Percentiles rank a stretch among this genome's conserved stretches.
phyloP scores from a whole-genome alignment of 192 early-diverging fungal species.

The Haplosporangium gracile region DNA sequence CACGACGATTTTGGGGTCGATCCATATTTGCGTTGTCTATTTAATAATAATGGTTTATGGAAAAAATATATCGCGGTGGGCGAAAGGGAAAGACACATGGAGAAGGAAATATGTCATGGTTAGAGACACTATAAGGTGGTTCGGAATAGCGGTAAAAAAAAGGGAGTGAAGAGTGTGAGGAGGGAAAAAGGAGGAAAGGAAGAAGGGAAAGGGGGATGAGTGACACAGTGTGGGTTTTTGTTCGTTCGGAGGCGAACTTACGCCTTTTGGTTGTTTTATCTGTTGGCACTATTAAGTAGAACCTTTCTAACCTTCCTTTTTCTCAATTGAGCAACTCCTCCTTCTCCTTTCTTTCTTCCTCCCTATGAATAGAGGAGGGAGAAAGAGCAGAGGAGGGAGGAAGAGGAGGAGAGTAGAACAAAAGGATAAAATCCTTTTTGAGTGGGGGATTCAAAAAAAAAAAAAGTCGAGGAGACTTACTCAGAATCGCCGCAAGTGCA shows the following conservation, averaged over 20 bases:
- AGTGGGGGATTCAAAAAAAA: neutral
- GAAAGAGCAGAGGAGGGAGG: neutral
- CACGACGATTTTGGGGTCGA: constrained; percentile 28
- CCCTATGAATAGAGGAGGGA: neutral
- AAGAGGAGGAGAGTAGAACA: neutral
- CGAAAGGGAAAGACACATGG: neutral
- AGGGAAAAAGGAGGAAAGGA: neutral
- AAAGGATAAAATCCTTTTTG: neutral
- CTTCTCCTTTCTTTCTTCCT: neutral
- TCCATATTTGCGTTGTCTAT: constrained; percentile 36
- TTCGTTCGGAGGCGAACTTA: no score
- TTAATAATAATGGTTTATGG: neutral
- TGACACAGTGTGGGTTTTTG: neutral
- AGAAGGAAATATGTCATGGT: neutral
- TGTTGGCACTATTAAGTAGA: neutral
- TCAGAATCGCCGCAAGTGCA: constrained; percentile 51
- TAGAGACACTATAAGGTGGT: neutral
- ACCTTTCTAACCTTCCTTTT: neutral
- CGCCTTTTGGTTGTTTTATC: no score
- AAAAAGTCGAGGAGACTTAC: constrained; percentile 23
- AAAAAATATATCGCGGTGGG: neutral
- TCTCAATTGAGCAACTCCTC: neutral
- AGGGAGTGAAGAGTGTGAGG: neutral
- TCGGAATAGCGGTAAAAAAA: neutral
- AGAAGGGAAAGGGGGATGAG: neutral